Conservation (phyloP, 2,329 filamentous ascomycete species). For the Tolypocladium album region DNA sequence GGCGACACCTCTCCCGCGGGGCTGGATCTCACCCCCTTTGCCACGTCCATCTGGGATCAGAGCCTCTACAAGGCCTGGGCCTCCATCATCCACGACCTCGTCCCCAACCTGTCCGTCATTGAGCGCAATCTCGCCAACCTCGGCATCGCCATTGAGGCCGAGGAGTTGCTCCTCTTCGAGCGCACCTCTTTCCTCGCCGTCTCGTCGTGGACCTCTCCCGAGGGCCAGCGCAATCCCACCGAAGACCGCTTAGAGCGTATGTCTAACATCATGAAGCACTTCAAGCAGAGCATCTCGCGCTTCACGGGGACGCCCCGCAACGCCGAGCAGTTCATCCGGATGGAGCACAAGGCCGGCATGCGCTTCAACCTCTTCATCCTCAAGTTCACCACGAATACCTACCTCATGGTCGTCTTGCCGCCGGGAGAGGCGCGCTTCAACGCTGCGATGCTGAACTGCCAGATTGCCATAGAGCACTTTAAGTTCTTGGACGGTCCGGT, state of each 20-base stretch:
- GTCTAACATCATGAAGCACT: constrained; percentile 95
- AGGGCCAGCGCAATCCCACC: constrained; percentile 73
- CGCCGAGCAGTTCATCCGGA: constrained; percentile 68
- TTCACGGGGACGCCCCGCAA: constrained; percentile 74
- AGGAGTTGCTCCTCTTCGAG: constrained; percentile 92
- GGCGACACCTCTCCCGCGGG: constrained; percentile 17
- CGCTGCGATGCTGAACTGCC: constrained; percentile 78
- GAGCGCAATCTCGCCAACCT: constrained; percentile 76
- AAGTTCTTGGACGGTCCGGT: constrained; percentile 48
- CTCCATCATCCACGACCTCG: constrained; percentile 91
- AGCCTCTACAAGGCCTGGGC: constrained; percentile 98
- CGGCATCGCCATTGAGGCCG: constrained; percentile 76
- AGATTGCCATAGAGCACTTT: constrained; percentile 77
- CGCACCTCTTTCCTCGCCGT: constrained; percentile 92
- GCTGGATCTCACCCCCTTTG: constrained; percentile 74
- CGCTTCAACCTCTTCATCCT: constrained; percentile 90
- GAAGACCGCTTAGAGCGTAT: constrained; percentile 88
- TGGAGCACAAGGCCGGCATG: constrained; percentile 67
- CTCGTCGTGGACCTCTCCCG: constrained; percentile 73
- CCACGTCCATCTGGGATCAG: constrained; percentile 98
- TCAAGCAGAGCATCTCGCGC: constrained; percentile 75
- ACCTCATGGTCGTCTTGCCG: constrained; percentile 83
- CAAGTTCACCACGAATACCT: constrained; percentile 95
- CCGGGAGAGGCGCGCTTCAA: constrained; percentile 90
- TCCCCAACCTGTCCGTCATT: constrained; percentile 85